Percentiles rank a stretch among this genome's conserved stretches.
Conservation (phyloP, 805 yeast genomes). For the Saccharomycopsis olivae region DNA sequence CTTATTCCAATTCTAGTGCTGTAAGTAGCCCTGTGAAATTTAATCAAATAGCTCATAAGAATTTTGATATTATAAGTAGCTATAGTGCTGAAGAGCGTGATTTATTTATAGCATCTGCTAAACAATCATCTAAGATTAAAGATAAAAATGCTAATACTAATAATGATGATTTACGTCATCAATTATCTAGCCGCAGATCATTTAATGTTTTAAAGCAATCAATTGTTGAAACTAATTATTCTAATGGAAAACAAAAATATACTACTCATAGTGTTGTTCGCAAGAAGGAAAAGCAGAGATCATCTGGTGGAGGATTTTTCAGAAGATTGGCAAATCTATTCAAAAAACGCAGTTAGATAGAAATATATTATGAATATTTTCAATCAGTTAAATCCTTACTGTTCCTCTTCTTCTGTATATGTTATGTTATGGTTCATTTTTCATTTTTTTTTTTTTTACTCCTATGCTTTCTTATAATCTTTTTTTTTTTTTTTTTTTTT, state of each 20-base stretch:
- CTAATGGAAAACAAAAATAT: background rate
- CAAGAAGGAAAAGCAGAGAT: background rate
- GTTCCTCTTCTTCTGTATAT: too few species aligned
- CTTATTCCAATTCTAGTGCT: slow-evolving; percentile 1
- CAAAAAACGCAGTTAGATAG: background rate
- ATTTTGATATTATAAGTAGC: background rate
- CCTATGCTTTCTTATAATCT: too few species aligned
- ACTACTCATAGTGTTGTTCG: background rate
- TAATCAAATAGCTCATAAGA: too few species aligned
- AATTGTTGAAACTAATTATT: slow-evolving; percentile 9
- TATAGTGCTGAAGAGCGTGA: background rate
- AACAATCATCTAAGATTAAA: background rate
- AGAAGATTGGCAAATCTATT: background rate
- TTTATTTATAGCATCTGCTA: background rate
- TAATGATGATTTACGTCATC: slow-evolving; percentile 2
- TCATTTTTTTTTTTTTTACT: background rate
- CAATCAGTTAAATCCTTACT: background rate
- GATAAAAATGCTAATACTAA: background rate
- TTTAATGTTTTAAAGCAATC: slow-evolving; percentile 18
- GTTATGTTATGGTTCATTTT: background rate
- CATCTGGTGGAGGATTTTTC: background rate
- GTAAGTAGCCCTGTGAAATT: background rate
- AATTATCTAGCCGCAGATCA: slow-evolving; percentile 11
- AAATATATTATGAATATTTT: background rate
- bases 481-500: too few species aligned